Base-by-base conservation (phyloP, 257 asterid species). In the Voacanga thouarsii region DNA sequence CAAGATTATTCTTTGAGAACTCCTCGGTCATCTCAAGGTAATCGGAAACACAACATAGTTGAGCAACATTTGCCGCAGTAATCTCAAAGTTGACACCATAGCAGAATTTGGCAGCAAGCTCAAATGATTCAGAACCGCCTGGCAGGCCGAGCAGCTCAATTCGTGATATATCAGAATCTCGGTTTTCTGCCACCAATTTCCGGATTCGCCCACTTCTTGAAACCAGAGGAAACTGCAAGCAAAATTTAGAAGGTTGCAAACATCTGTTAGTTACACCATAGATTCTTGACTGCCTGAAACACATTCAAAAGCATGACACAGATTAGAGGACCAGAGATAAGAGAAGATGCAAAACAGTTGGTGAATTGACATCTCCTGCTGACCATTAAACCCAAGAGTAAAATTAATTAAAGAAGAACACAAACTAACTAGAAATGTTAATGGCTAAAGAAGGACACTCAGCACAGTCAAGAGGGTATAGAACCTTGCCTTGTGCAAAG, bases 21-120 rank as follows among this genome's bases (percentile, higher is more conserved):
- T 89, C 97, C 65, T 93, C 99, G 0, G 93, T 90, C 97, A 96
- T 89, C 81, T 92, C 98, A 7, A 96, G 94, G 90, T 96, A 92
- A 68, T 92, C 94, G 4, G 98, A 88, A 12, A 87, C 88, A 71
- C 99, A 93, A 77, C 87, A 85, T 3, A 96, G 90, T 63, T 89
- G 94, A 74, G 98, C 98, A 19, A 89, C 97, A 77, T 92, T 93
- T 69, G 92, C 82, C 47, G 96, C 83, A 33, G 94, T 93, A 80
- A 96, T 96, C 88, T 96, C 99, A 39, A 93, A 93, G 71, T 92
- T 92, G 80, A 93, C 88, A 4, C 99, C 97, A 15, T 96, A 94
- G 82, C 97, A 93, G 81, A 96, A 96, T 81, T 96, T 90, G 28
- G 98, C 97, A 0, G 97, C 98, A 49, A 92, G 90, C 81, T 93